Evolutionary conservation across 2,329 filamentous ascomycete genomes (phyloP), one percentile per base, ranked within the genome.

Genomic region (Hypoxylon sp.): DNA sequence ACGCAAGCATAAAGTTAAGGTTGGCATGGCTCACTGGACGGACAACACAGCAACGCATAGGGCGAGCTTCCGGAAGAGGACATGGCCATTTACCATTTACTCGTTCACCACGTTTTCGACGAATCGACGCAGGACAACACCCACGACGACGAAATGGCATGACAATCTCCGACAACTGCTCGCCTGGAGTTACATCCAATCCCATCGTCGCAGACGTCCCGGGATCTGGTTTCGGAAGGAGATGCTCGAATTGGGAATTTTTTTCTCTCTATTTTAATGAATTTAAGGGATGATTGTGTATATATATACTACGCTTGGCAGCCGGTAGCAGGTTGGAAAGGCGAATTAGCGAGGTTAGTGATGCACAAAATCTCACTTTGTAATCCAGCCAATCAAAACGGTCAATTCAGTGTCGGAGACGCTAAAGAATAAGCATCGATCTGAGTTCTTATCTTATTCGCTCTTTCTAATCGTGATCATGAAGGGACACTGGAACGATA

Each of bases 171-270:
- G 53, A 47, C 50, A 57, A 60, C 32, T 43, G 19, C 27, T 64
- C 53, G 53, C 46, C 37, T 46, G 53, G 21, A 69, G 61, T 67
- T 65, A 67, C 63, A 69, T 41, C 37, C n/a, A 41, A 41, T n/a
- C n/a, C 25, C 3, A 27, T 65, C 37, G 39, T 45, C 34, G 23
- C 47, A 48, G 37, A 51, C 27, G 50, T 53, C 23, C 34, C 58
- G 32, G 30, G 32, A 51, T 43, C 25, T 27, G 6, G 25, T 56
- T 53, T 65, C 61, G 61, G 67, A 52, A 61, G 41, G 50, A 55
- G 23, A 69, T 63, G 52, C 58, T 67, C 19, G 32, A 69, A 64
- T 12, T 16, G 64, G 67, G 48, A 63, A 61, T 63, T 9, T 58
- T 41, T 23, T 52, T 52, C 32, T 14, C 32, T 4, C 5, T 27